These are phyloP conservation scores for Phoenix dactylifera DNA, from an alignment of 176 grass and related monocot species.

Conservation along the genomic window DNA sequence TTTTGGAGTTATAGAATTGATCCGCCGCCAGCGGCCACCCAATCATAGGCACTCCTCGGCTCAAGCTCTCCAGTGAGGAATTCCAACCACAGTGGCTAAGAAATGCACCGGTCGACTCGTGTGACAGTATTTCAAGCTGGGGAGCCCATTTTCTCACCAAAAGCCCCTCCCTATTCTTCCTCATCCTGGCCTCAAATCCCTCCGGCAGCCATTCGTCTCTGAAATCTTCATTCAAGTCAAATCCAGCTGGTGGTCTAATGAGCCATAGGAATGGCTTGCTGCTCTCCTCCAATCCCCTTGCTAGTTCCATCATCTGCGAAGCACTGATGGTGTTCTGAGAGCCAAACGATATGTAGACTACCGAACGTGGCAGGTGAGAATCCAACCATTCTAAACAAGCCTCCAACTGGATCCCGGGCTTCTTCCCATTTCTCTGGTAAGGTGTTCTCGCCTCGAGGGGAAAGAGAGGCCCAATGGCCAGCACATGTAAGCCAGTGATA, in stretches of 20 bases:
- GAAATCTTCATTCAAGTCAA: not conserved
- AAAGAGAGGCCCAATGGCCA: not conserved
- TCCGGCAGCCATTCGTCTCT: constrained; percentile 2
- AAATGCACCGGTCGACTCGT: no score
- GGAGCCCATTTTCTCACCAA: no score
- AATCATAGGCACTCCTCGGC: no score
- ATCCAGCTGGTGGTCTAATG: constrained; percentile 21
- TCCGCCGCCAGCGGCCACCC: no score
- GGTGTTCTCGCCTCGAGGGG: constrained; percentile 3
- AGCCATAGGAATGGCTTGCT: constrained; percentile 32
- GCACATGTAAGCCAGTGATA: constrained; percentile 13
- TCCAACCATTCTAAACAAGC: constrained; percentile 5
- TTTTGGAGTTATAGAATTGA: no score
- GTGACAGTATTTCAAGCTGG: no score
- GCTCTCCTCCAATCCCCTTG: constrained; percentile 29
- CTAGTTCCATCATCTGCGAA: constrained; percentile 38
- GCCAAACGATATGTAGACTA: constrained; percentile 38
- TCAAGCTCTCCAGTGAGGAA: no score
- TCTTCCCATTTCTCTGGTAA: no score
- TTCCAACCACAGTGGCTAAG: no score
- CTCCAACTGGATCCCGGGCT: no score
- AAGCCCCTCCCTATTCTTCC: no score
- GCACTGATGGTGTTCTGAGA: constrained; percentile 37
- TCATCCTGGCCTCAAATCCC: constrained; percentile 20
- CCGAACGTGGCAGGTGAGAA: constrained; percentile 21